Base-by-base conservation (phyloP, 2,329 filamentous ascomycete species). In the Phyllosticta ampelicida region DNA sequence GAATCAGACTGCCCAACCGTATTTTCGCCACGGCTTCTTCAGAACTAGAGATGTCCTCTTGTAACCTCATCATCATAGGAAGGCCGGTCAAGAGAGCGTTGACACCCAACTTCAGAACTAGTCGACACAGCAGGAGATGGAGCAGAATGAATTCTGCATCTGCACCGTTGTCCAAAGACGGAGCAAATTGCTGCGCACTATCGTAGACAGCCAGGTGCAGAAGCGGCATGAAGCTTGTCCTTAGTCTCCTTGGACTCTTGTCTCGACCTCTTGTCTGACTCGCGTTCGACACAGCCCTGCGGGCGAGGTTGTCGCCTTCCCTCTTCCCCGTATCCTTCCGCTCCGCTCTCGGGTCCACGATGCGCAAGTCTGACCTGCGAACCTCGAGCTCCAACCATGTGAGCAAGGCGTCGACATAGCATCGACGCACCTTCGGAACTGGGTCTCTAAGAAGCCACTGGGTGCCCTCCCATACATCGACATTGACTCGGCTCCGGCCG, bases 401-500 rank as follows among this genome's bases (percentile, higher is more conserved):
- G 48, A 89, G 71, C 16, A 97, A 72, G 4, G 90, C 88, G 70
- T 95, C 89, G 6, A 86, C 83, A 65, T 97, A 99, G 0, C 90
- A 89, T 68, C 86, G 86, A 56, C 91, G 84, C 30, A 97, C 90
- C 29, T 83, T 79, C 29, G 83, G 83, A 65, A 91, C 86, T 0
- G 83, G 79, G 66, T 96, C 92, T 44, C 87, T 85, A 19, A 97
- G 75, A 51, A 97, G 81, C 89, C 90, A 96, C 61, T 96, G 90
- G 0, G 91, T 96, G n/a, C 89, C 90, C 71, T 97, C 91, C 94
- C 94, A 99, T 0, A 91, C 87, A 57, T 87, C 82, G 9, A 95
- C 79, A 0, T 88, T 85, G 0, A 95, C 88, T 48, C 79, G 83
- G 68, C 86, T 89, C 62, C 90, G 82, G 5, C 84, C 83, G 55